Conservation (phyloP, 768 basidiomycete species). For the Lentinula sp. region DNA sequence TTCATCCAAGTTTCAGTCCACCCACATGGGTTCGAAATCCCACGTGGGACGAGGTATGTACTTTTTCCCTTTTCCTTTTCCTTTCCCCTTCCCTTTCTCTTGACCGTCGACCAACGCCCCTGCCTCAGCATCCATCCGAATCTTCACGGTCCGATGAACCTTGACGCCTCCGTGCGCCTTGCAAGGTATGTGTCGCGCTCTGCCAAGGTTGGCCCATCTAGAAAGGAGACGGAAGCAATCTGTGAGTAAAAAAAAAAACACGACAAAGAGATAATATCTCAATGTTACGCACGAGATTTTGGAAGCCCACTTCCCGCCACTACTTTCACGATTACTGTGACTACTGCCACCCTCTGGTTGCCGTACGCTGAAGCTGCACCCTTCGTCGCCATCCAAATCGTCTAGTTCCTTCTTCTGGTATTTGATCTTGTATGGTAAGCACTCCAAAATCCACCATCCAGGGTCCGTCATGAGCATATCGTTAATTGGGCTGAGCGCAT, state of each 20-base stretch:
- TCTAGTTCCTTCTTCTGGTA: slow-evolving; percentile 26
- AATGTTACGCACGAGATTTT: slow-evolving; percentile 26
- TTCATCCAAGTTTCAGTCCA: not conserved
- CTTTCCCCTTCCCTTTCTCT: not conserved
- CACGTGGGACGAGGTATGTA: slow-evolving; percentile 2
- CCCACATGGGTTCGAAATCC: slow-evolving; percentile 5
- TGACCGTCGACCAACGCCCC: not conserved
- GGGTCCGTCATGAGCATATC: slow-evolving; percentile 46
- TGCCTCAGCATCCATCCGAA: slow-evolving; percentile 34
- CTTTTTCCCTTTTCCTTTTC: not conserved
- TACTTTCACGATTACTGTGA: not conserved
- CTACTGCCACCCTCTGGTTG: not conserved
- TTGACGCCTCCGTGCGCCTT: slow-evolving; percentile 22
- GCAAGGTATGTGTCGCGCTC: slow-evolving; percentile 33
- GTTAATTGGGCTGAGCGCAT: slow-evolving; percentile 44
- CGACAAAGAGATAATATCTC: not conserved
- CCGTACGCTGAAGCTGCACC: too few relatives aligned
- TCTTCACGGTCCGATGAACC: slow-evolving; percentile 39
- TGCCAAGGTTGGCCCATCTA: slow-evolving; percentile 27
- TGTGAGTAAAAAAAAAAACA: too few relatives aligned
- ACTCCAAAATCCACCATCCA: slow-evolving; percentile 66
- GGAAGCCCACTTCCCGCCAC: slow-evolving; percentile 24
- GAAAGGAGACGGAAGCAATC: not conserved
- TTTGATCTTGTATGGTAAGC: slow-evolving; percentile 33
- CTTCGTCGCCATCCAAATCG: not conserved